These are phyloP conservation scores for Ramichloridium luteum DNA, from an alignment of 2,329 filamentous ascomycete genomes.

Conservation along the genomic window DNA sequence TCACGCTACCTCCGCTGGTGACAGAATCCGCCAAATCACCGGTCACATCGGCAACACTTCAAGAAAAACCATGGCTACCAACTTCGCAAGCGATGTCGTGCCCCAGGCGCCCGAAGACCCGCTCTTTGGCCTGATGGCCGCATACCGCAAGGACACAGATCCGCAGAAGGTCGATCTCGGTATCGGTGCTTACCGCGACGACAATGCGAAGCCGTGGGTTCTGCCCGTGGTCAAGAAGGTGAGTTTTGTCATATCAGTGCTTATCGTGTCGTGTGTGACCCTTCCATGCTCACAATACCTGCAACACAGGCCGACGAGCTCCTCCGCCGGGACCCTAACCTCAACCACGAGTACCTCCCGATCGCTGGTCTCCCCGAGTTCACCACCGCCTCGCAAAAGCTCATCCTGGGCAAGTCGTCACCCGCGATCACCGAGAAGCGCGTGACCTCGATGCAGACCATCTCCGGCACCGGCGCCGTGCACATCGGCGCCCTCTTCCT, in stretches of 20 bases:
- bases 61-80: slow-evolving; percentile 10
- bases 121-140: slow-evolving; percentile 83
- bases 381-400: slow-evolving; percentile 78
- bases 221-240: slow-evolving; percentile 95
- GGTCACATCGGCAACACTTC: neutral
- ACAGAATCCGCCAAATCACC: neutral
- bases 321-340: slow-evolving; percentile 72
- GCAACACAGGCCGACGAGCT: slow-evolving; percentile 77
- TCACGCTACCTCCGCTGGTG: neutral
- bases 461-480: slow-evolving; percentile 91
- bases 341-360: slow-evolving; percentile 97
- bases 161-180: slow-evolving; percentile 85
- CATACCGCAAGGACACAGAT: slow-evolving; percentile 65
- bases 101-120: slow-evolving; percentile 71
- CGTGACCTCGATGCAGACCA: slow-evolving; percentile 73
- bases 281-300: too few relatives aligned
- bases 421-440: slow-evolving; percentile 77
- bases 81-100: slow-evolving; percentile 18
- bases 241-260: slow-evolving; percentile 21
- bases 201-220: slow-evolving; percentile 95
- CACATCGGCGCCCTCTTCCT: slow-evolving; percentile 92
- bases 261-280: too few relatives aligned
- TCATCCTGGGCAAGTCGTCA: slow-evolving; percentile 70
- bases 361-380: slow-evolving; percentile 81
- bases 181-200: slow-evolving; percentile 86